phyloP scores from a whole-genome alignment of 495 filamentous ascomycete species.

The Podospora pseudopauciseta region DNA sequence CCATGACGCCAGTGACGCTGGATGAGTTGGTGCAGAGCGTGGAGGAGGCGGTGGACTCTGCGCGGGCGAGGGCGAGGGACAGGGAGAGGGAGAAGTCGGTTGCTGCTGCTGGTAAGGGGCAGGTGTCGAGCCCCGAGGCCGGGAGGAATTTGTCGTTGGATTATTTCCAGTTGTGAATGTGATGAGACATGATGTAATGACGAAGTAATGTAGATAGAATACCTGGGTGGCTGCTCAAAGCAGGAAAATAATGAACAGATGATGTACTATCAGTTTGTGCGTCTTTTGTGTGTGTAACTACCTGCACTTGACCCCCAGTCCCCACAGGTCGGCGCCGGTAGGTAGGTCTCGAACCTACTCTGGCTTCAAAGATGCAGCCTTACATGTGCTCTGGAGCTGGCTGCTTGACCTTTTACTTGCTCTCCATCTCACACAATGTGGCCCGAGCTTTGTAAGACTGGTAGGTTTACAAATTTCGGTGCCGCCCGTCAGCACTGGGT shows the following conservation, averaged over 20 bases:
- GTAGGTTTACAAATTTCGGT: background rate
- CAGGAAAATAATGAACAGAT: background rate
- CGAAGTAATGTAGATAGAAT: background rate
- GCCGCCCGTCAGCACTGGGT: background rate
- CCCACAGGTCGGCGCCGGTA: too few species aligned
- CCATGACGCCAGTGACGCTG: slow-evolving; percentile 19
- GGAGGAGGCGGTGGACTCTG: slow-evolving; percentile 21
- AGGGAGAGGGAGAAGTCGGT: slow-evolving; percentile 5
- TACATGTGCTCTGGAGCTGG: too few species aligned
- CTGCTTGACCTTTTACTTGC: too few species aligned
- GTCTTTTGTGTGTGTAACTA: too few species aligned
- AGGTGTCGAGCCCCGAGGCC: background rate
- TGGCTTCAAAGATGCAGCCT: too few species aligned
- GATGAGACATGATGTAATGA: background rate
- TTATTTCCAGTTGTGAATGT: background rate
- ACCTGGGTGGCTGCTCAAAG: background rate
- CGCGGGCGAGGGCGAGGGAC: slow-evolving; percentile 15
- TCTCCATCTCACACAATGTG: too few species aligned
- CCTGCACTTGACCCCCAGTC: too few species aligned
- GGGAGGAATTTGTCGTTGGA: background rate
- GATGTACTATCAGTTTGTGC: too few species aligned
- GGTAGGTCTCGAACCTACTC: too few species aligned
- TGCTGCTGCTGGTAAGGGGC: background rate
- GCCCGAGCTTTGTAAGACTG: background rate
- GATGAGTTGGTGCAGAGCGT: slow-evolving; percentile 23